Base-by-base conservation (phyloP, 2,329 filamentous ascomycete genomes). In the Tothia fuscella region DNA sequence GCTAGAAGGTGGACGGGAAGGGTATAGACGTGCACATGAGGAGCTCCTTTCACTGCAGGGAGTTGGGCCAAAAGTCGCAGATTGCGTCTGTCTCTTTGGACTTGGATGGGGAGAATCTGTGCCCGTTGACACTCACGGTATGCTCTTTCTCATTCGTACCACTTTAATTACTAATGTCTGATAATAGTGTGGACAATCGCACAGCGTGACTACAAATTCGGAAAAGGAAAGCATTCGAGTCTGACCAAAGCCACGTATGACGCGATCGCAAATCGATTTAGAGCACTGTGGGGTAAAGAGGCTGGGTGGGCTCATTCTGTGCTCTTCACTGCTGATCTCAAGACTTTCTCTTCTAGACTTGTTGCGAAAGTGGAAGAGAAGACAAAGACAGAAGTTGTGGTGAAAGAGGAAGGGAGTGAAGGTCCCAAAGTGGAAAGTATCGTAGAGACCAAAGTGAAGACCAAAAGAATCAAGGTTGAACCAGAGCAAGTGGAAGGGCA, bases 251-350 rank as follows among this genome's bases (percentile, higher is more conserved):
- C 72, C 30, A 88, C 85, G 48, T 96, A 98, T 54, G 80, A 91
- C 56, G 84, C 86, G 0, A 78, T 98, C 12, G 91, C 83, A 1
- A 83, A 93, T 48, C 82, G 93, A 53, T 98, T 98, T 53, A 75
- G 91, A 42, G 70, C 71, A 28, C 70, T 96, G 1, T 98, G 93
- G 91, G 91, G 91, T 0, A 75, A 81, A 45, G 84, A 96, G 53
- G 91, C 91, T 1, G 91, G 91, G 1, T 98, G 93, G 93, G 91
- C 93, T 7, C 91, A 98, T 63, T 93, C 85, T 3, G 91, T 98
- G 6, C 68, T 98, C 10, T 98, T 98, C 55, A 93, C 91, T 0
- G 93, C 91, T 0, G 88, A 98, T 55, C 61, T 98, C 43, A 82
- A 77, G 54, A 76, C 84, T 0, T 96, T 96, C 54, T 80, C 87